Conservation (phyloP, 306 rosid species). For the Boehmeria nivea region DNA sequence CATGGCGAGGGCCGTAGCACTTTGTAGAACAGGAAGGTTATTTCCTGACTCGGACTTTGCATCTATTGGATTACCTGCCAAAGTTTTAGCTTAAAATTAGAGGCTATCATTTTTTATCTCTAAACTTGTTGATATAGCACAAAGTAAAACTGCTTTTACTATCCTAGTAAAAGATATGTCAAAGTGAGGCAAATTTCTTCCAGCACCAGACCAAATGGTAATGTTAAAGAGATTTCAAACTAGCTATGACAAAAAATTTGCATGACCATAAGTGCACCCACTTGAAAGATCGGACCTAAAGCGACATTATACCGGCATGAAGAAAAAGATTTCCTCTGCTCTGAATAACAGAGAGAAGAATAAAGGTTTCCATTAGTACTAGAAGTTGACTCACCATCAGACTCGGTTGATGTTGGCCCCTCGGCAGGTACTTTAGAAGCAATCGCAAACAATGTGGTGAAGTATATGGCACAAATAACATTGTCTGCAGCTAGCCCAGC, state of each 20-base stretch:
- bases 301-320: too few species aligned
- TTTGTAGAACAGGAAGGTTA: constrained; percentile 35
- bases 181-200: too few species aligned
- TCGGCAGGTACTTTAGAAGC: constrained; percentile 70
- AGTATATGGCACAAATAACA: constrained; percentile 71
- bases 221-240: too few species aligned
- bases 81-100: constrained; percentile 14
- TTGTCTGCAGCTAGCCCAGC: constrained; percentile 85
- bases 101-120: background rate
- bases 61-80: constrained; percentile 24
- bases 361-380: background rate
- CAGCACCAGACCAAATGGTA: too few species aligned
- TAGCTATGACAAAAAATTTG: too few species aligned
- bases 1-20: constrained; percentile 33
- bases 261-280: too few species aligned
- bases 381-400: constrained; percentile 28
- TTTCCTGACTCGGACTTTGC: constrained; percentile 16
- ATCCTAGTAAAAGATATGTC: too few species aligned
- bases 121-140: too few species aligned
- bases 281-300: too few species aligned
- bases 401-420: constrained; percentile 24
- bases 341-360: too few species aligned
- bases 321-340: too few species aligned
- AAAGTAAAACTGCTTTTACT: too few species aligned
- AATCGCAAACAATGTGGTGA: constrained; percentile 55